Conservation (phyloP, 768 basidiomycete genomes). For the Panaeolus cyanescens region DNA sequence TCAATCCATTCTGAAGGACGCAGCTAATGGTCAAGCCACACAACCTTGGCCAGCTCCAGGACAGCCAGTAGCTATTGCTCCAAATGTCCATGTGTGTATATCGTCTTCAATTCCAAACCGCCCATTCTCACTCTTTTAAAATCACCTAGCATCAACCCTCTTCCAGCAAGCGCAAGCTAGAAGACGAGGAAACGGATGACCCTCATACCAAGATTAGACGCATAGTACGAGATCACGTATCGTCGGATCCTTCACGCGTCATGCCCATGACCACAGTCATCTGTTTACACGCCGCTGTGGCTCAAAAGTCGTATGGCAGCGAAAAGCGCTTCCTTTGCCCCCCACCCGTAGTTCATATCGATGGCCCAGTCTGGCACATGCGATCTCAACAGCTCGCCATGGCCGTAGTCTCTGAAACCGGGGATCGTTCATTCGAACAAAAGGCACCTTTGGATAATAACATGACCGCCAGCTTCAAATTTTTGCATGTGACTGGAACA, state of each 20-base stretch:
- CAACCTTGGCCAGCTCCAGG: conserved; percentile 37
- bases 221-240: conserved; percentile 81
- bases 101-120: background rate
- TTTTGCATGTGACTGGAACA: conserved; percentile 85
- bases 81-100: conserved; percentile 19
- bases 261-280: conserved; percentile 91
- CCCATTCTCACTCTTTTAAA: background rate
- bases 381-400: conserved; percentile 80
- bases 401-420: conserved; percentile 83
- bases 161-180: conserved; percentile 75
- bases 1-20: conserved; percentile 50
- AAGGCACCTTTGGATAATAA: conserved; percentile 81
- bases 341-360: conserved; percentile 90
- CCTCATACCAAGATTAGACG: conserved; percentile 81
- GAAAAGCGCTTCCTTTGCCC: conserved; percentile 95
- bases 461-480: conserved; percentile 89
- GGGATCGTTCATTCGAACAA: conserved; percentile 84
- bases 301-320: conserved; percentile 94
- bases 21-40: conserved; percentile 40
- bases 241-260: conserved; percentile 71
- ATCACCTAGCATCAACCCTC: conserved; percentile 30
- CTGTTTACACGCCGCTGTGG: conserved; percentile 89
- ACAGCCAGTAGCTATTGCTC: conserved; percentile 23
- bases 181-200: conserved; percentile 63
- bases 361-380: conserved; percentile 86